Conservation (phyloP, 108 stramenopile genomes). For the Phaeodactylum tricornutum region DNA sequence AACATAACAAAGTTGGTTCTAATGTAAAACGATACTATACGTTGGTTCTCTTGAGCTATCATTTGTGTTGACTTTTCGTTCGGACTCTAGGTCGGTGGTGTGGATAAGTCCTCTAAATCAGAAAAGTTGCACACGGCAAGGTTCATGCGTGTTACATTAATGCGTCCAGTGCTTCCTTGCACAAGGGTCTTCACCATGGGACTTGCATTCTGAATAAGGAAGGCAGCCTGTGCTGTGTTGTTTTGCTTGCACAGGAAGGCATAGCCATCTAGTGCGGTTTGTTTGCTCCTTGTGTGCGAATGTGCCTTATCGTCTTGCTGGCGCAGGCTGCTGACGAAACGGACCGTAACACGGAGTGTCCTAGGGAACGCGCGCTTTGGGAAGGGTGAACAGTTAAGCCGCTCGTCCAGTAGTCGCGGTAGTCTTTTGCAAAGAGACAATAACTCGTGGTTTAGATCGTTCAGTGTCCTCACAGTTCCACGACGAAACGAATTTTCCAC, state of each 20-base stretch:
- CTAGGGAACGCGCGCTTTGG: conserved; percentile 31
- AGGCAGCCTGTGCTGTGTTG: background rate
- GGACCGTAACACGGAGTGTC: conserved; percentile 30
- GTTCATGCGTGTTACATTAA: conserved; percentile 39
- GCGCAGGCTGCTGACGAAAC: conserved; percentile 10
- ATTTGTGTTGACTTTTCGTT: too few species aligned
- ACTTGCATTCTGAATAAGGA: background rate
- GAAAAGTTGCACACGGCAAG: conserved; percentile 32
- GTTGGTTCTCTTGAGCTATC: too few species aligned
- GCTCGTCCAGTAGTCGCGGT: conserved; percentile 26
- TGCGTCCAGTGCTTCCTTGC: background rate
- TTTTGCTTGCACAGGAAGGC: conserved; percentile 1
- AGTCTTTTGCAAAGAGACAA: conserved; percentile 23
- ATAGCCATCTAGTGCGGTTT: conserved; percentile 13
- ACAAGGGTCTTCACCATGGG: conserved; percentile 8
- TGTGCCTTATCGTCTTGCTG: background rate
- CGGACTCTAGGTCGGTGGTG: too few species aligned
- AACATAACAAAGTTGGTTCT: too few species aligned
- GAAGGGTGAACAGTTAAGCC: conserved; percentile 12
- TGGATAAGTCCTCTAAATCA: too few species aligned
- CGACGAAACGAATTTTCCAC: conserved; percentile 54
- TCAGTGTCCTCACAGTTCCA: conserved; percentile 14
- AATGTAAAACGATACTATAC: too few species aligned
- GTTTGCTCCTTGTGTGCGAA: background rate
- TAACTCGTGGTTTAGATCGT: conserved; percentile 12